These are phyloP conservation scores for Gloeophyllum trabeum DNA, from an alignment of 768 basidiomycete species.

Conservation along the genomic window DNA sequence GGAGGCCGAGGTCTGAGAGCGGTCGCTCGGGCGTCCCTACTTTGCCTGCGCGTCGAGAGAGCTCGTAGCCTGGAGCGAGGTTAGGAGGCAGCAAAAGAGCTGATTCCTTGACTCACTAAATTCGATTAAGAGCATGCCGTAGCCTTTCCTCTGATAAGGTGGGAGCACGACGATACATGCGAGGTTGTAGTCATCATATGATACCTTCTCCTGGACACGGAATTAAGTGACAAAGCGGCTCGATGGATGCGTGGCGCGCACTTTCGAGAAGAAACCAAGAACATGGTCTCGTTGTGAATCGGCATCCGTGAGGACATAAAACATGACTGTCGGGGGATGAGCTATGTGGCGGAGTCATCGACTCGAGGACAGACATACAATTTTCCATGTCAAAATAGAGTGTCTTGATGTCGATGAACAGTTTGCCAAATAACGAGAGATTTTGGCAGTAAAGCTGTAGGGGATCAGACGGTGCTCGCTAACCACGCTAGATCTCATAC, in stretches of 20 bases:
- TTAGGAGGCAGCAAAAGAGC: neutral
- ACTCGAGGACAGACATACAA: slow-evolving; percentile 33
- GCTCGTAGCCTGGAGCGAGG: slow-evolving; percentile 66
- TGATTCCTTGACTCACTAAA: slow-evolving; percentile 56
- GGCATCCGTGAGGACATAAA: slow-evolving; percentile 87
- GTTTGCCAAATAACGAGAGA: slow-evolving; percentile 88
- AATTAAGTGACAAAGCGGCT: neutral
- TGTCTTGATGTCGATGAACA: slow-evolving; percentile 99
- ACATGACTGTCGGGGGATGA: slow-evolving; percentile 46
- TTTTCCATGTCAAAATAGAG: slow-evolving; percentile 85
- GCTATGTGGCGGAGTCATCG: neutral
- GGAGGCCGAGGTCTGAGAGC: slow-evolving; percentile 83
- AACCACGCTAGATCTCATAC: slow-evolving; percentile 25
- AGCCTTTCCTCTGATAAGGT: slow-evolving; percentile 82
- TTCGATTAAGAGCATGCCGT: slow-evolving; percentile 94
- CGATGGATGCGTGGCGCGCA: slow-evolving; percentile 10
- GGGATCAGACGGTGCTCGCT: slow-evolving; percentile 2
- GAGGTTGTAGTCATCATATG: slow-evolving; percentile 95
- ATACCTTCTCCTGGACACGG: slow-evolving; percentile 71
- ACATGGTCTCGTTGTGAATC: slow-evolving; percentile 72
- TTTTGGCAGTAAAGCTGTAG: slow-evolving; percentile 91
- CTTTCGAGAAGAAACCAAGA: slow-evolving; percentile 69
- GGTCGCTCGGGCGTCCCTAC: slow-evolving; percentile 93
- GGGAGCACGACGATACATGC: slow-evolving; percentile 95
- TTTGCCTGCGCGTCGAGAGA: slow-evolving; percentile 70